Base-by-base conservation (phyloP, 345 rosid genomes). In the Arabis hirsuta region DNA sequence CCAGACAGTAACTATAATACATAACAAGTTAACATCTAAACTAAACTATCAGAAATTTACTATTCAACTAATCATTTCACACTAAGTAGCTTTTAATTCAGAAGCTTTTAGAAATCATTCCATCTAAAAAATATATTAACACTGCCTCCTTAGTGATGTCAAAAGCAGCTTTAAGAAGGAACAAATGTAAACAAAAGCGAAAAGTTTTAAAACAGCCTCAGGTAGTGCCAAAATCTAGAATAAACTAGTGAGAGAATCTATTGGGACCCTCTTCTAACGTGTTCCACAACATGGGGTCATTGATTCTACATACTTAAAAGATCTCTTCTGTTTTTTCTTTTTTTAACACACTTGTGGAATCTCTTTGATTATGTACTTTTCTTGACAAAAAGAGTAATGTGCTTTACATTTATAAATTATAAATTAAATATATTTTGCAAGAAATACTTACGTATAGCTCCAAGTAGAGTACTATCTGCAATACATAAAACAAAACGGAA, bases 361-460 rank as follows among this genome's bases (percentile, higher is more conserved):
- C 64, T 75, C 43, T 68, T 36, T 60, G 16, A 2, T 6, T 12
- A 42, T 74, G 62, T 47, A 43, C 52, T 61, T 65, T 42, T 44
- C 69, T 52, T 52, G 73, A 12, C 50, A 68, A 68, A 36, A 58
- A 7, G 44, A 34, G 43, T 22, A 22, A 7, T 13, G 57, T 12
- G 65, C 22, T 63, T 55, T 11, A 9, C 36, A 34, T 29, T 62
- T 4, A 24, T 32, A 12, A 52, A 44, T 3, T 16, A 12, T 26
- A 14, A 50, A 50, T 1, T 19, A 34, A 51, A 55, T 34, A n/a
- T 11, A 53, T 22, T 34, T 34, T 61, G 65, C 31, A 76, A 46
- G 43, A 55, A 45, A 73, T 72, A 88, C 98, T 91, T 91, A 95
- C 99, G 79, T 91, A 95, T 76, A 95, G 79, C 81, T 95, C 99